Evolutionary conservation across 495 filamentous ascomycete genomes (phyloP), one percentile per base, ranked within the genome.

Genomic region (Aspergillus haitiensis): DNA sequence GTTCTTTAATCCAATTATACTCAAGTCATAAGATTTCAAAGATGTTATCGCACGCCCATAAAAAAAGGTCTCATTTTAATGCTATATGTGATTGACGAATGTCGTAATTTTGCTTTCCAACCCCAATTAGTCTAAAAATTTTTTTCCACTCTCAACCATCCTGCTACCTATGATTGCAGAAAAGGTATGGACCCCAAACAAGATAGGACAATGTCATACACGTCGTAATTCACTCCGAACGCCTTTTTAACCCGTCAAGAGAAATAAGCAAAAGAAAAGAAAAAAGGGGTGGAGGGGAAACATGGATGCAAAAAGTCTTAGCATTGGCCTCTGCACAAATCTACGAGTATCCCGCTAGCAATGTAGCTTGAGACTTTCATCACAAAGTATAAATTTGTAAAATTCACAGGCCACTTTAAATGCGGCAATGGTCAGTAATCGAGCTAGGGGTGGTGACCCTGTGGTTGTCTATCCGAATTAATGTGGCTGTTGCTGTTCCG

Each of bases 401-500:
- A 18, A 52, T 9, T 16, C 46, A 35, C 6, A 39, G 35, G 37
- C 44, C 13, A 7, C 39, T 54, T 34, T 6, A 34, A 33, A 11
- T 13, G 21, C 21, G 21, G 48, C 48, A 12, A 34, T 34, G 7
- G 5, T 32, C 34, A 11, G 48, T 47, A 13, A 11, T 21, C 21
- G 7, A n/a, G 8, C 34, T 32, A 51, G 48, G 46, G 18, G 34
- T 58, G 65, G 15, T 68, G 56, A 42, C 58, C 55, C 11, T 65
- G 63, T 15, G 54, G 13, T 40, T 65, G 64, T 40, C 66, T 59
- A 39, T 40, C 42, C 42, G 72, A 67, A 60, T 69, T 61, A 40
- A 39, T 45, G 32, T 40, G 39, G 44, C 42, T 51, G 58, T 62
- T 70, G 62, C 60, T 64, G 32, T 77, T 79, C 31, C 75, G 72